phyloP scores from a whole-genome alignment of 2,329 filamentous ascomycete genomes.

The Pyricularia pennisetigena region DNA sequence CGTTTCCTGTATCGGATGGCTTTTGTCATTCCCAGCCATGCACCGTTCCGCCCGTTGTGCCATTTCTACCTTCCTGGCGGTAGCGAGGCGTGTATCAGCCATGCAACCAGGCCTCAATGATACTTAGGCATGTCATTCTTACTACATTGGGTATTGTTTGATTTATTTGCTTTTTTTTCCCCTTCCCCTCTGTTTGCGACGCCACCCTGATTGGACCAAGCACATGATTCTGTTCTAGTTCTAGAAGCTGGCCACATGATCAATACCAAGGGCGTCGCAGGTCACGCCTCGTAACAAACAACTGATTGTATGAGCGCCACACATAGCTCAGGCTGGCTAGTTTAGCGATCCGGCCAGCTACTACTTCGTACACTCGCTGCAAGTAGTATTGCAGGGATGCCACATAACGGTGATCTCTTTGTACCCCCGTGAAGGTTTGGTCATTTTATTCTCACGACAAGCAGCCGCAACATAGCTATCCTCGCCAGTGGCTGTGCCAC shows the following conservation, averaged over 20 bases:
- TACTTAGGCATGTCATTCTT: neutral
- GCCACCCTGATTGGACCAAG: neutral
- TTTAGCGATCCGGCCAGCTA: neutral
- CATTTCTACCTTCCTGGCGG: neutral
- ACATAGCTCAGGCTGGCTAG: neutral
- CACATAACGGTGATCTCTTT: neutral
- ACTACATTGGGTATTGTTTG: neutral
- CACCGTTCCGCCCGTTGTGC: neutral
- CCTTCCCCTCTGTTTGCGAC: neutral
- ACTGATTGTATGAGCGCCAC: neutral
- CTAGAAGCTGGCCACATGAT: constrained; percentile 1
- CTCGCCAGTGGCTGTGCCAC: neutral
- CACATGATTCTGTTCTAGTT: neutral
- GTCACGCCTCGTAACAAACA: neutral
- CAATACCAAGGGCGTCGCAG: neutral
- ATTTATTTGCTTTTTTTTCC: neutral
- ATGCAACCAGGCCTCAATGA: neutral
- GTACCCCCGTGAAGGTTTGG: neutral
- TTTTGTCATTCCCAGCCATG: neutral
- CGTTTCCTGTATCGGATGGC: neutral
- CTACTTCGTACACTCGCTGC: neutral
- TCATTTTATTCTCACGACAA: neutral
- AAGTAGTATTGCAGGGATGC: neutral
- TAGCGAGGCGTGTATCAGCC: neutral
- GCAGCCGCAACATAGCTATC: neutral